Percentiles rank a stretch among this genome's conserved stretches.
These are phyloP conservation scores for Candida succiphila DNA, from an alignment of 805 yeast genomes.

Conservation along the genomic window DNA sequence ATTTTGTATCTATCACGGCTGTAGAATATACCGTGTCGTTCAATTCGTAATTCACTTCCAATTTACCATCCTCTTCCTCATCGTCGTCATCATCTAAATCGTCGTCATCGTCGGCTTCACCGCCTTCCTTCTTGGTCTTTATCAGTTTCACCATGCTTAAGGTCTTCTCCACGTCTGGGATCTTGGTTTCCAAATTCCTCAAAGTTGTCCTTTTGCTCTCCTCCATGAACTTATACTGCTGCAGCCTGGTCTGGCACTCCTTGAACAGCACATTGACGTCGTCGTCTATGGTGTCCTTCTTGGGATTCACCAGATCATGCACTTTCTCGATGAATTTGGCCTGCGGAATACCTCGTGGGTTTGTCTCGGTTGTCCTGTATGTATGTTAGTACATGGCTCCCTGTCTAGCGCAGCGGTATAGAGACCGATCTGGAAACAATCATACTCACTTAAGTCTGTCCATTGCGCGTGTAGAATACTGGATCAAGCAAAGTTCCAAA, in stretches of 20 bases:
- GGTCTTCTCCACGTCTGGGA: conserved; percentile 91
- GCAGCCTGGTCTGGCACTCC: conserved; percentile 77
- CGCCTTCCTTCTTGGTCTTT: conserved; percentile 32
- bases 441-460: conserved; percentile 6
- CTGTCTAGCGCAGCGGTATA: conserved; percentile 1
- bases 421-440: not conserved
- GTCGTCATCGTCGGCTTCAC: conserved; percentile 20
- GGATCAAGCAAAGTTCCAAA: no score
- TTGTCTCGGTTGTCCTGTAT: conserved; percentile 45
- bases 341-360: conserved; percentile 93
- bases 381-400: not conserved
- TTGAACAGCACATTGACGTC: conserved; percentile 40
- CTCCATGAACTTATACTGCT: conserved; percentile 87
- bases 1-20: conserved; percentile 59
- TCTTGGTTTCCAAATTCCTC: conserved; percentile 49
- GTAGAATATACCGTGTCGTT: conserved; percentile 87
- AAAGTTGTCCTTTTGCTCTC: conserved; percentile 38
- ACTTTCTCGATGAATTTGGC: conserved; percentile 90
- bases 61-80: conserved; percentile 25
- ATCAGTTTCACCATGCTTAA: conserved; percentile 61
- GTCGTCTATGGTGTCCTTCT: conserved; percentile 15
- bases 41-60: conserved; percentile 78
- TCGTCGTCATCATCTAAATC: conserved; percentile 6
- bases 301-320: conserved; percentile 52
- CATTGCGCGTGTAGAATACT: no score